phyloP scores from a whole-genome alignment of 345 rosid species.

The Salix purpurea region DNA sequence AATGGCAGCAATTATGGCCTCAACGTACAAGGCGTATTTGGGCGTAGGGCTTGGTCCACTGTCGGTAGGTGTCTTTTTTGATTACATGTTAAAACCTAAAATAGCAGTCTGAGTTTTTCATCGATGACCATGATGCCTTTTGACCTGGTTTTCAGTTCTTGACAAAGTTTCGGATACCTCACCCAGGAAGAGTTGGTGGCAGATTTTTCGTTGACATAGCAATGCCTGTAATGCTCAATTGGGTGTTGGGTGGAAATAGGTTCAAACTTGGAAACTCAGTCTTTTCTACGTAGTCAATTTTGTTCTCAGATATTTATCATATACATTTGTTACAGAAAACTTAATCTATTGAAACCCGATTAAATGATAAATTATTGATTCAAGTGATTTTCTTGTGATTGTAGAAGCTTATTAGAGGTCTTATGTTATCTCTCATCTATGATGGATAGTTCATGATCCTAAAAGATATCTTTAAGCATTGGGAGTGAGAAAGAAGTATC shows the following conservation, averaged over 20 bases:
- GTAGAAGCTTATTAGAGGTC: background rate
- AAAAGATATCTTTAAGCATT: background rate
- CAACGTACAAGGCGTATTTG: slow-evolving; percentile 86
- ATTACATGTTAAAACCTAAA: background rate
- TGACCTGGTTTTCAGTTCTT: slow-evolving; percentile 54
- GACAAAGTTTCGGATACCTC: slow-evolving; percentile 77
- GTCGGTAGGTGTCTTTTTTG: slow-evolving; percentile 43
- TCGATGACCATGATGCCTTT: slow-evolving; percentile 4
- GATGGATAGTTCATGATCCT: background rate
- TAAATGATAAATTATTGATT: background rate
- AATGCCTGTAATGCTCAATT: slow-evolving; percentile 81
- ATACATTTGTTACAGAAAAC: background rate
- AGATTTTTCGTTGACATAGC: slow-evolving; percentile 67
- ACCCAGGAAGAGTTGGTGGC: slow-evolving; percentile 87
- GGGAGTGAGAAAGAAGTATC: background rate
- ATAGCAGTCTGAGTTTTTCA: background rate
- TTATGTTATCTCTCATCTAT: background rate
- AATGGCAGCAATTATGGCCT: slow-evolving; percentile 93
- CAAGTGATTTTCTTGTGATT: background rate
- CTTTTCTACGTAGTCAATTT: background rate
- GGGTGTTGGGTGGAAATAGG: slow-evolving; percentile 98
- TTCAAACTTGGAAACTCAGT: slow-evolving; percentile 23
- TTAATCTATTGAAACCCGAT: background rate
- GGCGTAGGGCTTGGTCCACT: slow-evolving; percentile 97
- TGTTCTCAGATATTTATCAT: background rate